These are phyloP conservation scores for Lentinus polychrous DNA, from an alignment of 1,284 basidiomycete species.

Conservation along the genomic window DNA sequence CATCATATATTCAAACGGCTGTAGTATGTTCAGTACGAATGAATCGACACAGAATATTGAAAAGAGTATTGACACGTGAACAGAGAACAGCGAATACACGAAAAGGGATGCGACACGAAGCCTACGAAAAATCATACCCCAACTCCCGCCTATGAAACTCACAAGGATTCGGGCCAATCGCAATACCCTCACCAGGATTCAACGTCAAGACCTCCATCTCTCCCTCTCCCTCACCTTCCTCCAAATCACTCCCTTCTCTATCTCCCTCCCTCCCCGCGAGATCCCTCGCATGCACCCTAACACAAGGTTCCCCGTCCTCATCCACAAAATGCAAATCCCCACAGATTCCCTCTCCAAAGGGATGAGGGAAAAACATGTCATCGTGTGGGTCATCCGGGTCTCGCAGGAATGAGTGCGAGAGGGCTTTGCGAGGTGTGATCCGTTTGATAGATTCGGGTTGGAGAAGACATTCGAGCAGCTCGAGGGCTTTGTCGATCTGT, in stretches of 20 bases:
- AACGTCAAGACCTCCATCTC: slow-evolving; percentile 35
- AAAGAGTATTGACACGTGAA: no score
- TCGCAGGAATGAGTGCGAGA: slow-evolving; percentile 73
- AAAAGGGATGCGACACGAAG: neutral
- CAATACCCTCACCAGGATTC: slow-evolving; percentile 59
- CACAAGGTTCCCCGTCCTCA: slow-evolving; percentile 45
- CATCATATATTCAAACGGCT: no score
- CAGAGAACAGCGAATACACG: no score
- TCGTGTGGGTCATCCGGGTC: slow-evolving; percentile 38
- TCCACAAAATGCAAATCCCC: slow-evolving; percentile 50
- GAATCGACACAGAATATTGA: no score
- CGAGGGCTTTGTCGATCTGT: slow-evolving; percentile 63
- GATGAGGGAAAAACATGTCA: slow-evolving; percentile 62
- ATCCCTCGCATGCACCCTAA: slow-evolving; percentile 29
- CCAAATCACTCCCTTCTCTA: no score
- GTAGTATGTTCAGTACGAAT: no score
- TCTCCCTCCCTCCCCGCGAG: neutral
- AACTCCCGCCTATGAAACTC: slow-evolving; percentile 47
- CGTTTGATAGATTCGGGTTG: slow-evolving; percentile 71
- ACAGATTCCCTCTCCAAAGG: slow-evolving; percentile 58
- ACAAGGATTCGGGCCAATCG: slow-evolving; percentile 62
- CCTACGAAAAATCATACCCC: neutral
- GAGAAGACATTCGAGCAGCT: slow-evolving; percentile 67
- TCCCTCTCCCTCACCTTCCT: slow-evolving; percentile 19
- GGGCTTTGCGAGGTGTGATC: slow-evolving; percentile 67